A percentile compares a stretch with the other conserved stretches of the same genome.
These are phyloP conservation scores for Umbelopsis sp. DNA, from an alignment of 192 early-diverging fungal genomes.

Conservation along the genomic window DNA sequence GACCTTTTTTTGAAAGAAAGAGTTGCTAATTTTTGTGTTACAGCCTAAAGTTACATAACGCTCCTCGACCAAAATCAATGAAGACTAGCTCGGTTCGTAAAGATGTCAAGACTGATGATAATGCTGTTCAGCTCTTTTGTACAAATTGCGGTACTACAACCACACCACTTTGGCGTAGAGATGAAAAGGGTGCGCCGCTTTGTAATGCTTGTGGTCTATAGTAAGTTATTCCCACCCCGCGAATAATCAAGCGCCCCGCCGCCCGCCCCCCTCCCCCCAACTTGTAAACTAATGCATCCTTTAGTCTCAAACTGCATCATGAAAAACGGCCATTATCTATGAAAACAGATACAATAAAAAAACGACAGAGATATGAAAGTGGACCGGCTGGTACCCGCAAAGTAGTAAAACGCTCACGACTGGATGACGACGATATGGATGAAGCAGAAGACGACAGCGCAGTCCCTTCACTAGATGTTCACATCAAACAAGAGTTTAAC, in stretches of 20 bases:
- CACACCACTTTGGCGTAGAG: constrained; percentile 94
- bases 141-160: constrained; percentile 79
- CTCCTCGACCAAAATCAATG: constrained; percentile 76
- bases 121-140: constrained; percentile 52
- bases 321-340: constrained; percentile 39
- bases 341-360: constrained; percentile 39
- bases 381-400: background rate
- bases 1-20: background rate
- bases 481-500: background rate
- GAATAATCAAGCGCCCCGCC: background rate
- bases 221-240: constrained; percentile 34
- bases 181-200: constrained; percentile 51
- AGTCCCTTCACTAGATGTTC: constrained; percentile 5
- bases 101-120: constrained; percentile 30
- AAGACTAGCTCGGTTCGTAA: constrained; percentile 67
- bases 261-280: background rate
- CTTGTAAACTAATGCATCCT: background rate
- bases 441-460: constrained; percentile 2
- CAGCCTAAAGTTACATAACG: constrained; percentile 80
- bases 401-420: background rate
- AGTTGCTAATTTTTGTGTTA: background rate
- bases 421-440: background rate
- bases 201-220: constrained; percentile 65
- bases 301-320: constrained; percentile 36
- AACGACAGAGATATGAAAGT: constrained; percentile 33